A percentile compares a stretch with the other conserved stretches of the same genome.
These are phyloP conservation scores for Aphanomyces cochlioides DNA, from an alignment of 352 stramenopile genomes.

Conservation along the genomic window DNA sequence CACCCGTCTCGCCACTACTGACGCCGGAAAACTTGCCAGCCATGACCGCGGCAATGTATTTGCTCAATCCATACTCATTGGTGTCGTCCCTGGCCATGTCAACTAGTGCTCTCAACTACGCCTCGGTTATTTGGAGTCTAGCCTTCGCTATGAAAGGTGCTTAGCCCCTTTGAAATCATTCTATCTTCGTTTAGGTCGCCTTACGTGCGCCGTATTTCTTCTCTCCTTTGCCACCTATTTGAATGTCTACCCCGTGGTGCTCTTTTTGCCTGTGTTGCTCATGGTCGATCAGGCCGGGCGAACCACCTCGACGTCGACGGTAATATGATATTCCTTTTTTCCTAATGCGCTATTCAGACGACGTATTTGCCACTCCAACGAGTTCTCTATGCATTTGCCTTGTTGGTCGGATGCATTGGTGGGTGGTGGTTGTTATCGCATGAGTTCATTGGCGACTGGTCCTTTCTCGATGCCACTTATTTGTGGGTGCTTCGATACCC, in stretches of 20 bases:
- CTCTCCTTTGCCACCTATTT: constrained; percentile 35
- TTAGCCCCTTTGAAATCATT: background rate
- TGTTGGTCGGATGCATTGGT: background rate
- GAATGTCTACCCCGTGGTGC: constrained; percentile 64
- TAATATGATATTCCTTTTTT: background rate
- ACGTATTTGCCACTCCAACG: constrained; percentile 6
- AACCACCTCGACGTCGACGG: background rate
- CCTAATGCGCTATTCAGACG: background rate
- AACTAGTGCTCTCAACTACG: constrained; percentile 62
- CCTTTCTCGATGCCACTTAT: constrained; percentile 58
- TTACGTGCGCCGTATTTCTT: constrained; percentile 31
- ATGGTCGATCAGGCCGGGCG: constrained; percentile 9
- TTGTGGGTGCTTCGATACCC: constrained; percentile 74
- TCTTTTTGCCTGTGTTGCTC: constrained; percentile 49
- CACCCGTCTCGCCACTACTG: constrained; percentile 72
- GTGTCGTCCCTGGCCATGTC: constrained; percentile 65
- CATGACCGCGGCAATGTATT: constrained; percentile 55
- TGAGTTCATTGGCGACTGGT: constrained; percentile 2
- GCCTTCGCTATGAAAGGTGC: constrained; percentile 64
- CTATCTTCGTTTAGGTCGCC: constrained; percentile 36
- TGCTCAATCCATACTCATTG: constrained; percentile 79
- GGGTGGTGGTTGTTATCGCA: background rate
- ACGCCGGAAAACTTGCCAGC: constrained; percentile 40
- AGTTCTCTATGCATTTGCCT: background rate
- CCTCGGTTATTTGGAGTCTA: constrained; percentile 60